phyloP scores from a whole-genome alignment of 345 rosid genomes.

The Nephelium lappaceum region DNA sequence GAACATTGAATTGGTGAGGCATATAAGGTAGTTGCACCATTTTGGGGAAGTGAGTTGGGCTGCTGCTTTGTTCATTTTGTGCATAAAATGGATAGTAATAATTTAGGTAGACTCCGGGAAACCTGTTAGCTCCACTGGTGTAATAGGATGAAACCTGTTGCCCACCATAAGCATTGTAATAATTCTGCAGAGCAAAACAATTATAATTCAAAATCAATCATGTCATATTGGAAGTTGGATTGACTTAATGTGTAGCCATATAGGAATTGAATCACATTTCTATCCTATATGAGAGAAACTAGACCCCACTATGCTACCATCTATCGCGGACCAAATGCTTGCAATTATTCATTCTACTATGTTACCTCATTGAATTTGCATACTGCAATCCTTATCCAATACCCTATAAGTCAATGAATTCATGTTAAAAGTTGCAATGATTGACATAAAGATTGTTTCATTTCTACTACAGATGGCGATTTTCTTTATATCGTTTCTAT shows the following conservation, averaged over 20 bases:
- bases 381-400: too few species aligned
- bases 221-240: not conserved
- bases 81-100: constrained; percentile 13
- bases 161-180: constrained; percentile 45
- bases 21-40: constrained; percentile 9
- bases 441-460: too few species aligned
- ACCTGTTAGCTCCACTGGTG: constrained; percentile 26
- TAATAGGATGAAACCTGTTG: constrained; percentile 46
- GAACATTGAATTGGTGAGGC: constrained; percentile 7
- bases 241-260: not conserved
- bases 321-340: too few species aligned
- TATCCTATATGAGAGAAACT: not conserved
- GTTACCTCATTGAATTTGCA: too few species aligned
- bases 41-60: constrained; percentile 14
- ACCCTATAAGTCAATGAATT: too few species aligned
- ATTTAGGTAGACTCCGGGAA: constrained; percentile 13
- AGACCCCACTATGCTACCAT: too few species aligned
- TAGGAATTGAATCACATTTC: too few species aligned
- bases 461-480: not conserved
- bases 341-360: too few species aligned
- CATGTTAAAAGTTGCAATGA: too few species aligned
- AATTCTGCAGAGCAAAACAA: constrained; percentile 37
- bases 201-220: not conserved
- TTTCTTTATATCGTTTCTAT: not conserved
- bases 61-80: not conserved